These are phyloP conservation scores for Hypoxylon crocopeplum DNA, from an alignment of 495 filamentous ascomycete genomes.

Conservation along the genomic window DNA sequence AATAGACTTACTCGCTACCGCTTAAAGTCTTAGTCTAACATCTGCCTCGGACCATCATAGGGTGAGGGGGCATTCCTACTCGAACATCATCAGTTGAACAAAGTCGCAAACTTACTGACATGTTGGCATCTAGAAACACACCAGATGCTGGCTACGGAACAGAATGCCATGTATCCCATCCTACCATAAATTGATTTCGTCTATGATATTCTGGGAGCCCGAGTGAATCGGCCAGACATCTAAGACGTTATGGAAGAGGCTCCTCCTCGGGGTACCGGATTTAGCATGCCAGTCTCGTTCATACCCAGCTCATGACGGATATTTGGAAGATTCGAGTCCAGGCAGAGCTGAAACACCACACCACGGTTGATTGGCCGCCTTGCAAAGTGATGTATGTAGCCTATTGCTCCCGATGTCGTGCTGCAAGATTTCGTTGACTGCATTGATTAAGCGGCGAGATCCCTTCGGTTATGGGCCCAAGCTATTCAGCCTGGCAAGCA, in stretches of 20 bases:
- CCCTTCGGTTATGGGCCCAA: slow-evolving; percentile 17
- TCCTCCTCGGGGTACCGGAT: neutral
- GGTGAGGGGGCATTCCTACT: neutral
- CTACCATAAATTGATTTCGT: neutral
- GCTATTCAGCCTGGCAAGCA: slow-evolving; percentile 31
- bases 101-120: neutral
- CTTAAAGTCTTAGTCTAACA: neutral
- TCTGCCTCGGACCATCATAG: neutral
- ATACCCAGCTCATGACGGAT: slow-evolving; percentile 1
- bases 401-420: neutral
- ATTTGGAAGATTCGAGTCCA: neutral
- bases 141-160: neutral
- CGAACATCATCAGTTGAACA: neutral
- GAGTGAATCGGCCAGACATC: neutral
- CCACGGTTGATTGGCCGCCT: slow-evolving; percentile 29
- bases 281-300: neutral
- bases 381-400: neutral
- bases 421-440: slow-evolving; percentile 17
- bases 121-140: neutral
- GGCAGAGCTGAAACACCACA: slow-evolving; percentile 16
- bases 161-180: neutral
- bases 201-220: neutral
- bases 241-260: slow-evolving; percentile 1
- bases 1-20: slow-evolving; percentile 15
- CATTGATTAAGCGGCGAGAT: slow-evolving; percentile 23